A percentile compares a stretch with the other conserved stretches of the same genome.
These are phyloP conservation scores for Sporothrix protearum DNA, from an alignment of 2,329 filamentous ascomycete species.

Conservation along the genomic window DNA sequence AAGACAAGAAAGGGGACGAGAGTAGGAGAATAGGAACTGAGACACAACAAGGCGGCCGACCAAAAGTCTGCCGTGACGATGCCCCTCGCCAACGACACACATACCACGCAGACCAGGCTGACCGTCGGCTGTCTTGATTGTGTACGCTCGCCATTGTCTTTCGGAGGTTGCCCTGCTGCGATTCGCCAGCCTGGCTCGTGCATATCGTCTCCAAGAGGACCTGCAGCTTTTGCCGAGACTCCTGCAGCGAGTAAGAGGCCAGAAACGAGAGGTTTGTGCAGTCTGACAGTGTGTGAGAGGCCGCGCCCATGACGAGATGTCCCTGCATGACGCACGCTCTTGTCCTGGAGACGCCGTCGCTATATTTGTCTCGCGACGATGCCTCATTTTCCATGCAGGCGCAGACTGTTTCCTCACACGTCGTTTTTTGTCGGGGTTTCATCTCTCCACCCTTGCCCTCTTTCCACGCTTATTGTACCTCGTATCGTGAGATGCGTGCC, in stretches of 20 bases:
- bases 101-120: background rate
- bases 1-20: background rate
- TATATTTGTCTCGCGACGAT: constrained; percentile 10
- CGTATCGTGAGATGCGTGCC: background rate
- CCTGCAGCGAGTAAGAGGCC: constrained; percentile 13
- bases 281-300: background rate
- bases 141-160: background rate
- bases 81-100: background rate
- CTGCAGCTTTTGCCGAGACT: constrained; percentile 16
- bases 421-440: background rate
- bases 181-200: constrained; percentile 11
- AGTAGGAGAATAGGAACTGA: background rate
- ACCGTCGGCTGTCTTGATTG: background rate
- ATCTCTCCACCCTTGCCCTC: background rate
- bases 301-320: constrained; percentile 22
- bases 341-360: constrained; percentile 10
- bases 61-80: background rate
- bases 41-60: background rate
- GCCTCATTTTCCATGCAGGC: background rate
- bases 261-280: background rate
- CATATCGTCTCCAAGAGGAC: constrained; percentile 3
- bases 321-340: constrained; percentile 19
- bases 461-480: background rate
- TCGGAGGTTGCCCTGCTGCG: background rate
- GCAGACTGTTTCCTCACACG: background rate